Conservation (phyloP, 257 asterid genomes). For the Orobanche coerulescens region DNA sequence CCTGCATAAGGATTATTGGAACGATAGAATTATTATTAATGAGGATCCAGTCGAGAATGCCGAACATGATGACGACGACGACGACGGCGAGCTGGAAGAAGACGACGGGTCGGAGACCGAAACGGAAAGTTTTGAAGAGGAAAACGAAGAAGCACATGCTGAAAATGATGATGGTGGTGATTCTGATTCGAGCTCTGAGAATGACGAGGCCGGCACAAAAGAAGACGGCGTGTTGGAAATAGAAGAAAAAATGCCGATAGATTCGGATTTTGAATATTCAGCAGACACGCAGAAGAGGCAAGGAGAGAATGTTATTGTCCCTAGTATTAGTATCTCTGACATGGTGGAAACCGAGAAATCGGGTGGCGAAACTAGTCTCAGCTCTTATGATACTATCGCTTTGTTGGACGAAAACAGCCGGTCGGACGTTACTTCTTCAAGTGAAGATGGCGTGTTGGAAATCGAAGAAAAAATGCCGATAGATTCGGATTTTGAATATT, state of each 20-base stretch:
- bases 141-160: conserved; percentile 4
- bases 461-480: conserved; percentile 14
- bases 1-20: conserved; percentile 23
- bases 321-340: conserved; percentile 2
- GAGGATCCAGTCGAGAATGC: neutral
- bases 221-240: neutral
- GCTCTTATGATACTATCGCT: conserved; percentile 10
- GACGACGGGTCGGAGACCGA: conserved; percentile 28
- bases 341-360: neutral
- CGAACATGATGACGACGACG: conserved; percentile 31
- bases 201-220: conserved; percentile 19
- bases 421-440: conserved; percentile 1
- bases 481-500: conserved; percentile 15
- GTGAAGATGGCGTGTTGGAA: neutral
- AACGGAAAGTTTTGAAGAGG: conserved; percentile 21
- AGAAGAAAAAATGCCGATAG: conserved; percentile 15
- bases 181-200: conserved; percentile 25
- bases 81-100: conserved; percentile 30
- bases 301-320: conserved; percentile 6
- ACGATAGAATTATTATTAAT: conserved; percentile 13
- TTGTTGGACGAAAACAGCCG: conserved; percentile 20
- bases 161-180: conserved; percentile 27
- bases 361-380: neutral
- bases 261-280: conserved; percentile 14
- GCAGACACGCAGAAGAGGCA: conserved; percentile 17